Evolutionary conservation across 352 stramenopile species (phyloP).

Genomic region (Pythium plurisporium): DNA sequence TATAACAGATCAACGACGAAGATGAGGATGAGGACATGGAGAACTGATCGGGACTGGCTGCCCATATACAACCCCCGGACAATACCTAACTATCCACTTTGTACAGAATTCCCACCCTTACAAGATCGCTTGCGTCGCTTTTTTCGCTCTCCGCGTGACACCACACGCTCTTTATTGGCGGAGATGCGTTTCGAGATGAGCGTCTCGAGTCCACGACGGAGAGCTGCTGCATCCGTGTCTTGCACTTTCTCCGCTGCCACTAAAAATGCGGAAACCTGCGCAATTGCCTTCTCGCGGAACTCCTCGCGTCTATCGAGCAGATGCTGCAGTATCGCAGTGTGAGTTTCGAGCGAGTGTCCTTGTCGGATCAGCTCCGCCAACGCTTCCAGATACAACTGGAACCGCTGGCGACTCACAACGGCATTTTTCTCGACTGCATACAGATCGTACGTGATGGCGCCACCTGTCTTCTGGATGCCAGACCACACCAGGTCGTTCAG

Average conservation of each 20-base stretch:
- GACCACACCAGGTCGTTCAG: slow-evolving; percentile 16
- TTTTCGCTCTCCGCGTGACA: background rate
- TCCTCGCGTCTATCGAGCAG: background rate
- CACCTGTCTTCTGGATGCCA: slow-evolving; percentile 20
- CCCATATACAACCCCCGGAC: background rate
- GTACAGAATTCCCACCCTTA: slow-evolving; percentile 12
- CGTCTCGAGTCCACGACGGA: background rate
- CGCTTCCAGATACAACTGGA: slow-evolving; percentile 20
- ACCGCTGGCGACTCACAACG: slow-evolving; percentile 39
- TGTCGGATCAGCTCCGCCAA: background rate
- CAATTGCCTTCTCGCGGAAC: background rate
- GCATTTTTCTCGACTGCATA: slow-evolving; percentile 54
- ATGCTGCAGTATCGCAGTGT: background rate
- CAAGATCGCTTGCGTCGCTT: background rate
- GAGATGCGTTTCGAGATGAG: background rate
- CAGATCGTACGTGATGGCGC: slow-evolving; percentile 36
- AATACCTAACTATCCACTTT: slow-evolving; percentile 4
- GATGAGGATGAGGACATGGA: slow-evolving; percentile 45
- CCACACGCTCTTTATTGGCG: background rate
- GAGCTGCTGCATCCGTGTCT: background rate
- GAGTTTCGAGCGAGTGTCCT: background rate
- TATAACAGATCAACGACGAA: slow-evolving; percentile 33
- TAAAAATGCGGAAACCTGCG: background rate
- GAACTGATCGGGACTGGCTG: slow-evolving; percentile 1
- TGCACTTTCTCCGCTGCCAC: background rate